phyloP scores from a whole-genome alignment of 495 filamentous ascomycete species.

The Symbiotaphrina buchneri region DNA sequence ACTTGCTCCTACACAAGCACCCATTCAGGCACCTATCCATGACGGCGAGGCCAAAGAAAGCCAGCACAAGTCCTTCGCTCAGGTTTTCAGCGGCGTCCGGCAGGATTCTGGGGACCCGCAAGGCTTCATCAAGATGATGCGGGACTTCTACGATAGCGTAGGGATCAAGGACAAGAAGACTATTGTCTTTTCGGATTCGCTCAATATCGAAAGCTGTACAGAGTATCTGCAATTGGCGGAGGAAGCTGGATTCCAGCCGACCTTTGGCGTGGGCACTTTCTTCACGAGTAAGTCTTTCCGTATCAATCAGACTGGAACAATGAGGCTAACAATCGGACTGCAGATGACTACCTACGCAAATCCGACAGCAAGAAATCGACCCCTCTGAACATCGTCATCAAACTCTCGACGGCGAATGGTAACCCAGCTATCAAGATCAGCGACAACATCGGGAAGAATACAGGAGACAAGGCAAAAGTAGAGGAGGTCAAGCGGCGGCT shows the following conservation, averaged over 20 bases:
- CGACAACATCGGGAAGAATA: slow-evolving; percentile 93
- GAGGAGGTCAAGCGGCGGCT: slow-evolving; percentile 62
- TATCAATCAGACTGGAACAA: not conserved
- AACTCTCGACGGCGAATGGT: slow-evolving; percentile 64
- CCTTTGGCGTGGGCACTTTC: slow-evolving; percentile 87
- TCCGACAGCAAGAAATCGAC: slow-evolving; percentile 57
- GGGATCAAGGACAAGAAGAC: slow-evolving; percentile 66
- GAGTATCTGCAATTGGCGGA: slow-evolving; percentile 72
- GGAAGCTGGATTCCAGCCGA: slow-evolving; percentile 53
- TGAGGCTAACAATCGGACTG: not conserved
- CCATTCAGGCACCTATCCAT: slow-evolving; percentile 6
- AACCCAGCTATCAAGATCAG: slow-evolving; percentile 86
- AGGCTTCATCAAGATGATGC: slow-evolving; percentile 60
- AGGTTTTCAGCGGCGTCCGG: slow-evolving; percentile 69
- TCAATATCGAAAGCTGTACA: slow-evolving; percentile 77
- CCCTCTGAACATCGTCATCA: slow-evolving; percentile 97
- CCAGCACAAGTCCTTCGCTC: slow-evolving; percentile 42
- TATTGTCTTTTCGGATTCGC: slow-evolving; percentile 91
- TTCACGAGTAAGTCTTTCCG: slow-evolving; percentile 43
- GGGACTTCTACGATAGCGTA: slow-evolving; percentile 60
- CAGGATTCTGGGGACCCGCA: slow-evolving; percentile 89
- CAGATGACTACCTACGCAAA: slow-evolving; percentile 56
- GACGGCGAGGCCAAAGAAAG: slow-evolving; percentile 6
- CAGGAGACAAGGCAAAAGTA: slow-evolving; percentile 59
- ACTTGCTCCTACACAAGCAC: slow-evolving; percentile 10